Conservation (phyloP, 2,329 filamentous ascomycete genomes). For the Aspergillus pseudotamarii region DNA sequence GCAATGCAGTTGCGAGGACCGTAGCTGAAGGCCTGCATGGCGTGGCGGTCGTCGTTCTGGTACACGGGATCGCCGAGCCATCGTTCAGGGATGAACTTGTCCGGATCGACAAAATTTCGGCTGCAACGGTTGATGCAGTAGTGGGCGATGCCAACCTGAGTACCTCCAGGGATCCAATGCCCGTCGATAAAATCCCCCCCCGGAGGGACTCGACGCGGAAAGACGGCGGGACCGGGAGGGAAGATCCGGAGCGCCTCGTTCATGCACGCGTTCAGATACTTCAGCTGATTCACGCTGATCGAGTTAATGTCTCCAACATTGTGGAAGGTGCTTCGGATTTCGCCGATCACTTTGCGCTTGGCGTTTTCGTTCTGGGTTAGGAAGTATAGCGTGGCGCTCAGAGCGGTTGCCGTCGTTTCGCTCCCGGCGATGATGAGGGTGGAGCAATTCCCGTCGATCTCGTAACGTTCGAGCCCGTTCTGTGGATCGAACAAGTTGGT, state of each 20-base stretch:
- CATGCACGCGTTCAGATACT: slow-evolving; percentile 12
- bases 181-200: slow-evolving; percentile 13
- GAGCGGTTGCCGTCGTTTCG: slow-evolving; percentile 8
- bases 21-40: slow-evolving; percentile 16
- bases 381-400: slow-evolving; percentile 7
- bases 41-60: slow-evolving; percentile 3
- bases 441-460: not conserved
- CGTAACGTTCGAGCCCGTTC: not conserved
- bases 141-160: not conserved
- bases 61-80: slow-evolving; percentile 12
- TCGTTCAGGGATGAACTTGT: slow-evolving; percentile 12
- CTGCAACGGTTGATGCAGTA: slow-evolving; percentile 4
- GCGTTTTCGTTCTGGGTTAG: slow-evolving; percentile 5
- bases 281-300: not conserved
- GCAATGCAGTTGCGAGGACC: slow-evolving; percentile 16
- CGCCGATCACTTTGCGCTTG: not conserved
- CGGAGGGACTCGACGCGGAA: slow-evolving; percentile 6
- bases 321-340: slow-evolving; percentile 8
- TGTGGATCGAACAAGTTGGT: slow-evolving; percentile 9
- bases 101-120: slow-evolving; percentile 8
- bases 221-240: slow-evolving; percentile 5
- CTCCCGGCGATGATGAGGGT: slow-evolving; percentile 12
- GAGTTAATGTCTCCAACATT: not conserved
- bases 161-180: slow-evolving; percentile 8
- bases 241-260: slow-evolving; percentile 17